Evolutionary conservation across 1,139 yeast species (phyloP).

Genomic region (Groenewaldozyma auringiensis): DNA sequence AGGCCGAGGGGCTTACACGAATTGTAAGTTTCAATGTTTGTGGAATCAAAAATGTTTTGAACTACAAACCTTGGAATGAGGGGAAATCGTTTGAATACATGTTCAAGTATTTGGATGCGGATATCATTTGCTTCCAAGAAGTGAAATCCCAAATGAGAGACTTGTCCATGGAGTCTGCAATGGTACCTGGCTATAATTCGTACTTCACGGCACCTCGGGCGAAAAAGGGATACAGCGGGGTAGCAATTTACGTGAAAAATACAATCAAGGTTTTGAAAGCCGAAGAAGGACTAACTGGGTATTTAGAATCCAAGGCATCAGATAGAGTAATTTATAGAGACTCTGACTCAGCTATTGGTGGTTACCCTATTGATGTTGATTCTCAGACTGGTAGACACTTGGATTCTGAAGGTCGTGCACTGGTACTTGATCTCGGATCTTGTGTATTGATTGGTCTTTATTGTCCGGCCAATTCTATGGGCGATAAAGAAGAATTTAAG

Average conservation of each 20-base stretch:
- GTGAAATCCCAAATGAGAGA: slow-evolving; percentile 55
- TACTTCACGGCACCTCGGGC: slow-evolving; percentile 59
- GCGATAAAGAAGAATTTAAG: slow-evolving; percentile 61
- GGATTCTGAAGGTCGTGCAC: slow-evolving; percentile 80
- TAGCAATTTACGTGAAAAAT: slow-evolving; percentile 65
- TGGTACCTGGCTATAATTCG: slow-evolving; percentile 49
- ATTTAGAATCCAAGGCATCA: slow-evolving; percentile 27
- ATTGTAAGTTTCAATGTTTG: slow-evolving; percentile 76
- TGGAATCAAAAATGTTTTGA: slow-evolving; percentile 70
- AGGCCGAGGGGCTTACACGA: slow-evolving; percentile 26
- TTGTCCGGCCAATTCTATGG: slow-evolving; percentile 90
- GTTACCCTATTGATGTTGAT: slow-evolving; percentile 46
- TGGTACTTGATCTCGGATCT: slow-evolving; percentile 61
- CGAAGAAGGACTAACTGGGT: slow-evolving; percentile 89
- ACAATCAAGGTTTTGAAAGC: slow-evolving; percentile 52
- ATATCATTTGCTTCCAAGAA: slow-evolving; percentile 78
- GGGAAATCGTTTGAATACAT: slow-evolving; percentile 42
- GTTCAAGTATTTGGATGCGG: slow-evolving; percentile 56
- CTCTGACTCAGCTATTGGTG: slow-evolving; percentile 50
- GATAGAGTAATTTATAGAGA: slow-evolving; percentile 19
- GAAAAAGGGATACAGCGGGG: slow-evolving; percentile 83
- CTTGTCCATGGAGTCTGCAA: slow-evolving; percentile 45
- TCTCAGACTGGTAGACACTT: slow-evolving; percentile 39
- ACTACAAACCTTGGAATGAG: slow-evolving; percentile 76
- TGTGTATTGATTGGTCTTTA: slow-evolving; percentile 65